A percentile compares a stretch with the other conserved stretches of the same genome.
Conservation (phyloP, 2,329 filamentous ascomycete species). For the Curvularia lunata region DNA sequence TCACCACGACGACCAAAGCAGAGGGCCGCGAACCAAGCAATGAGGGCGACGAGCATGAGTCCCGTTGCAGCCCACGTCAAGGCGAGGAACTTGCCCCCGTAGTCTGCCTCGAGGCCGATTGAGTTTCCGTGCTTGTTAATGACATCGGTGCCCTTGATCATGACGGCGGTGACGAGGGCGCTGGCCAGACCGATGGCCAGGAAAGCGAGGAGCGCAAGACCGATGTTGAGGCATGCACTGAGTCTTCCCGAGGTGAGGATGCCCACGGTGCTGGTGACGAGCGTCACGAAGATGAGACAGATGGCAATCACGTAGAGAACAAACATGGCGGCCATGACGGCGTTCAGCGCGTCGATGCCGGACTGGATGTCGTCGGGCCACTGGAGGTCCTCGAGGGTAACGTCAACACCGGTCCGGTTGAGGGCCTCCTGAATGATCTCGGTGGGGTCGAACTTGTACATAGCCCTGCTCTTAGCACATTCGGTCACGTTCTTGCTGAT, state of each 20-base stretch:
- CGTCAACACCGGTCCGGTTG: slow-evolving; percentile 48
- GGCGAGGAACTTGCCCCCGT: slow-evolving; percentile 62
- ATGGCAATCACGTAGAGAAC: slow-evolving; percentile 66
- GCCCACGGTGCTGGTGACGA: slow-evolving; percentile 55
- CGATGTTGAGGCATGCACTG: slow-evolving; percentile 58
- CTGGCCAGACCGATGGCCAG: slow-evolving; percentile 72
- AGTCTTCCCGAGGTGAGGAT: slow-evolving; percentile 55
- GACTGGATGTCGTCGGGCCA: slow-evolving; percentile 64
- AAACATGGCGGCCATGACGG: slow-evolving; percentile 60
- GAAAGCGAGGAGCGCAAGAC: slow-evolving; percentile 60
- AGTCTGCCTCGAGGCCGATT: slow-evolving; percentile 57
- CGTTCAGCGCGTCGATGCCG: slow-evolving; percentile 59
- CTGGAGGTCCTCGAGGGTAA: slow-evolving; percentile 60
- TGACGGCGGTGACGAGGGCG: slow-evolving; percentile 72
- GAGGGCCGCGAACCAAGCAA: slow-evolving; percentile 40
- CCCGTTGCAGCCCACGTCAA: slow-evolving; percentile 66
- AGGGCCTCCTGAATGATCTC: slow-evolving; percentile 58
- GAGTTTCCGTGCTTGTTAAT: slow-evolving; percentile 61
- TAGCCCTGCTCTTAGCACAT: slow-evolving; percentile 61
- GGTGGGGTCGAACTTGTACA: slow-evolving; percentile 65
- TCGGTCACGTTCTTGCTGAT: slow-evolving; percentile 60
- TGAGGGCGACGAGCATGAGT: slow-evolving; percentile 50
- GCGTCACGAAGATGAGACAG: slow-evolving; percentile 57
- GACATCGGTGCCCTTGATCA: slow-evolving; percentile 59
- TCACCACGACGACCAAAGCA: slow-evolving; percentile 34